Percentiles rank a stretch among this genome's conserved stretches.
These are phyloP conservation scores for Laguncularia racemosa DNA, from an alignment of 345 rosid genomes.

Conservation along the genomic window DNA sequence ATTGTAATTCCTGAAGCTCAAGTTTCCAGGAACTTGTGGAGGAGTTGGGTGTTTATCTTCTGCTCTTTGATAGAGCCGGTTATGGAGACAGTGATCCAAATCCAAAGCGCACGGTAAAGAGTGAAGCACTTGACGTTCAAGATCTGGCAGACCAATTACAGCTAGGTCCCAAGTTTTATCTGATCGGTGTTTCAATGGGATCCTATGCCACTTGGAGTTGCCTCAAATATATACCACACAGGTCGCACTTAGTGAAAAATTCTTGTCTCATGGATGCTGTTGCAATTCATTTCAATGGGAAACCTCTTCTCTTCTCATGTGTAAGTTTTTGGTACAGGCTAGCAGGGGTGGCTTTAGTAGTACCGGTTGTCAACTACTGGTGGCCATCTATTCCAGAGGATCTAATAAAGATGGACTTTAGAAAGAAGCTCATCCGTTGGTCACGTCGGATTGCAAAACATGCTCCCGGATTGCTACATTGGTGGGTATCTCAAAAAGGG, in stretches of 20 bases:
- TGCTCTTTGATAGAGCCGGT: slow-evolving; percentile 80
- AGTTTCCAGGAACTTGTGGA: slow-evolving; percentile 66
- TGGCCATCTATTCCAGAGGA: slow-evolving; percentile 75
- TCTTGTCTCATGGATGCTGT: slow-evolving; percentile 2
- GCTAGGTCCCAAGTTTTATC: slow-evolving; percentile 58
- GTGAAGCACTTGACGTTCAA: slow-evolving; percentile 71
- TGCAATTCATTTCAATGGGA: neutral
- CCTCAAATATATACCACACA: slow-evolving; percentile 77
- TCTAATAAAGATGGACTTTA: slow-evolving; percentile 48
- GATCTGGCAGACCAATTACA: slow-evolving; percentile 71
- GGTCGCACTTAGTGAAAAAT: slow-evolving; percentile 22
- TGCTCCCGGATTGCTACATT: slow-evolving; percentile 56
- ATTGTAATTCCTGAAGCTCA: slow-evolving; percentile 20
- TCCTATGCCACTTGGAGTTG: slow-evolving; percentile 88
- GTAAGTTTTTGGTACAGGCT: slow-evolving; percentile 34
- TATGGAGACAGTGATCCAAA: slow-evolving; percentile 85
- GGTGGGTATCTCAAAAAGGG: slow-evolving; percentile 71
- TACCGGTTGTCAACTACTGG: slow-evolving; percentile 59
- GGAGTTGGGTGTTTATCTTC: slow-evolving; percentile 56
- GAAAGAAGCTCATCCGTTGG: slow-evolving; percentile 46
- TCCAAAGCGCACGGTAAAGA: slow-evolving; percentile 55
- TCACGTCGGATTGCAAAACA: slow-evolving; percentile 48
- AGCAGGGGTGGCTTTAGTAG: slow-evolving; percentile 71
- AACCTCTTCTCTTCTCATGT: slow-evolving; percentile 9
- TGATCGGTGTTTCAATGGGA: slow-evolving; percentile 87